Evolutionary conservation across 1,284 basidiomycete species (phyloP).

Genomic region (Pholiota adiposa): DNA sequence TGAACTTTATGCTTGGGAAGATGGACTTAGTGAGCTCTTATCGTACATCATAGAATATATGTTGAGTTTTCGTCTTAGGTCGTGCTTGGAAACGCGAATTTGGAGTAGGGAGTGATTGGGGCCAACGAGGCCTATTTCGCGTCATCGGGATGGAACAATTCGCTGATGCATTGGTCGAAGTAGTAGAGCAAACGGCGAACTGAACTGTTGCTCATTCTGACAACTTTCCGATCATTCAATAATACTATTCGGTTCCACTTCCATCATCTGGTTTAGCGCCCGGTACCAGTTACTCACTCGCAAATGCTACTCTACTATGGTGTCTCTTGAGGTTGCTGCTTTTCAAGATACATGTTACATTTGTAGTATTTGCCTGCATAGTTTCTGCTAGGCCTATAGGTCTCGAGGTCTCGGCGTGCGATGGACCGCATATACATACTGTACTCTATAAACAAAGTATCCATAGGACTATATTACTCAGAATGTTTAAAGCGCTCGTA

Average conservation of each 20-base stretch:
- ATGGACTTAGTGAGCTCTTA: conserved; percentile 60
- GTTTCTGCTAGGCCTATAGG: not conserved
- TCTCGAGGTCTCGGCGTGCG: not conserved
- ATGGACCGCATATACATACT: not conserved
- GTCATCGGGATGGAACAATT: conserved; percentile 68
- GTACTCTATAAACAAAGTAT: not conserved
- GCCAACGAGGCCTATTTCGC: conserved; percentile 46
- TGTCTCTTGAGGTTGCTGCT: too few relatives aligned
- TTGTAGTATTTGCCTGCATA: too few relatives aligned
- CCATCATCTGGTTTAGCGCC: not conserved
- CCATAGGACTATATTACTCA: not conserved
- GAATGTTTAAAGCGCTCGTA: not conserved
- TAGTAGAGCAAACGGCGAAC: conserved; percentile 4
- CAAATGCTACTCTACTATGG: too few relatives aligned
- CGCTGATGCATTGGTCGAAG: conserved; percentile 55
- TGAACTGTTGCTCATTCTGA: not conserved
- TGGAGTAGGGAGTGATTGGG: conserved; percentile 51
- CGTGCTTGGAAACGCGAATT: conserved; percentile 73
- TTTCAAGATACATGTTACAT: too few relatives aligned
- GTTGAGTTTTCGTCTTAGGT: conserved; percentile 29
- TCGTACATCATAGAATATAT: not conserved
- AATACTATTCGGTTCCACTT: not conserved
- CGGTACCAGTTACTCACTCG: not conserved
- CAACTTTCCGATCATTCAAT: not conserved
- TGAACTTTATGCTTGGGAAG: conserved; percentile 86